Percentiles rank a stretch among this genome's conserved stretches.
phyloP scores from a whole-genome alignment of 768 basidiomycete genomes.

The Glaciozyma antarctica region DNA sequence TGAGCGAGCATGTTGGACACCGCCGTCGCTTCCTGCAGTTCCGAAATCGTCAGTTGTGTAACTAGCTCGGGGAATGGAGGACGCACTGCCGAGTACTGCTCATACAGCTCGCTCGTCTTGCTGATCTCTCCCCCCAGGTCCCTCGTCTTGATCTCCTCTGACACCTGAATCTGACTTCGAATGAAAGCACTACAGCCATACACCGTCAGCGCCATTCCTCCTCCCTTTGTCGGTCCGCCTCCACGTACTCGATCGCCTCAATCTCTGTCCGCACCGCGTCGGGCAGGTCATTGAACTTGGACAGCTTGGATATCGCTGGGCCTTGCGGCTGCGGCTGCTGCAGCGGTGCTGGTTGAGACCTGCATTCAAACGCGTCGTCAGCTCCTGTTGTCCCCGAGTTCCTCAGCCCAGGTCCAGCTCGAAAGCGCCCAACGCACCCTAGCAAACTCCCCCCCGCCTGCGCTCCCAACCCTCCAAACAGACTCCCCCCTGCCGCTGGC shows the following conservation, averaged over 20 bases:
- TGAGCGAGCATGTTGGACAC: conserved; percentile 1
- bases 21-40: background rate
- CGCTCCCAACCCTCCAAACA: background rate
- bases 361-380: too few relatives aligned
- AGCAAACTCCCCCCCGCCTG: background rate
- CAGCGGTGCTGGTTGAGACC: background rate
- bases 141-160: conserved; percentile 27
- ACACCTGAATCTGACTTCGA: conserved; percentile 16
- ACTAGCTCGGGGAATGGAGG: background rate
- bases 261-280: conserved; percentile 26
- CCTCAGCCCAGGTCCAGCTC: background rate
- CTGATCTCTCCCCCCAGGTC: conserved; percentile 25
- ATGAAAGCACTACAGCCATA: conserved; percentile 25
- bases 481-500: background rate
- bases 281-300: conserved; percentile 34
- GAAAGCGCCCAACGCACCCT: background rate
- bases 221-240: background rate
- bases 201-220: background rate
- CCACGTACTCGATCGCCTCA: conserved; percentile 33
- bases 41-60: background rate
- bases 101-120: conserved; percentile 16
- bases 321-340: background rate
- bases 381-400: too few relatives aligned
- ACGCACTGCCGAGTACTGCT: conserved; percentile 13
- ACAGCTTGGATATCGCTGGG: conserved; percentile 19